A percentile compares a stretch with the other conserved stretches of the same genome.
These are phyloP conservation scores for Rubroboletus pulcherrimus DNA, from an alignment of 768 basidiomycete species.

Conservation along the genomic window DNA sequence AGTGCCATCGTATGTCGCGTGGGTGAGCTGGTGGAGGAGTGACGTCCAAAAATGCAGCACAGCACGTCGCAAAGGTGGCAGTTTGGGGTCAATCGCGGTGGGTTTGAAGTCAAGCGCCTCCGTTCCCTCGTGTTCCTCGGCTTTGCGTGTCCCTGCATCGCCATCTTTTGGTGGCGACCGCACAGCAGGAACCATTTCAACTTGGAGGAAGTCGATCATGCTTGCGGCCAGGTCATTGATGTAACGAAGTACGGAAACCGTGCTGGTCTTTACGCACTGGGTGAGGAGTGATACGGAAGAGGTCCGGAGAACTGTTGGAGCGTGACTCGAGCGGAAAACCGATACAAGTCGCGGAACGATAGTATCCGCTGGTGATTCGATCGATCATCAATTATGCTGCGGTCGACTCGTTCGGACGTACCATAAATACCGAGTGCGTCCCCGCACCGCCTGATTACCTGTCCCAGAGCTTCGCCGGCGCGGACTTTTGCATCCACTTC, in stretches of 20 bases:
- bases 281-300: conserved; percentile 71
- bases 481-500: conserved; percentile 74
- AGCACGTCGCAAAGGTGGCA: conserved; percentile 79
- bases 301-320: conserved; percentile 71
- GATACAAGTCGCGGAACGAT: conserved; percentile 71
- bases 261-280: conserved; percentile 62
- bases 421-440: conserved; percentile 66
- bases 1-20: conserved; percentile 44
- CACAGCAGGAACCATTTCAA: conserved; percentile 43
- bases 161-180: conserved; percentile 16
- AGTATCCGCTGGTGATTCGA: conserved; percentile 48
- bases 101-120: conserved; percentile 52
- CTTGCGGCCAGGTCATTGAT: conserved; percentile 55
- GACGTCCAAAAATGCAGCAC: conserved; percentile 79
- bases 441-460: conserved; percentile 72
- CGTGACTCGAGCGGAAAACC: conserved; percentile 51
- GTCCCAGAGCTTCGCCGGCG: conserved; percentile 81
- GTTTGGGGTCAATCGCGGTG: conserved; percentile 52
- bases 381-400: not conserved
- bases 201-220: conserved; percentile 74
- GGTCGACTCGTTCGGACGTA: conserved; percentile 32
- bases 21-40: conserved; percentile 58
- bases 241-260: conserved; percentile 62
- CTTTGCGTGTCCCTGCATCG: conserved; percentile 3
- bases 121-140: conserved; percentile 7